phyloP scores from a whole-genome alignment of 805 yeast species.

The Zygosaccharomyces bailii region DNA sequence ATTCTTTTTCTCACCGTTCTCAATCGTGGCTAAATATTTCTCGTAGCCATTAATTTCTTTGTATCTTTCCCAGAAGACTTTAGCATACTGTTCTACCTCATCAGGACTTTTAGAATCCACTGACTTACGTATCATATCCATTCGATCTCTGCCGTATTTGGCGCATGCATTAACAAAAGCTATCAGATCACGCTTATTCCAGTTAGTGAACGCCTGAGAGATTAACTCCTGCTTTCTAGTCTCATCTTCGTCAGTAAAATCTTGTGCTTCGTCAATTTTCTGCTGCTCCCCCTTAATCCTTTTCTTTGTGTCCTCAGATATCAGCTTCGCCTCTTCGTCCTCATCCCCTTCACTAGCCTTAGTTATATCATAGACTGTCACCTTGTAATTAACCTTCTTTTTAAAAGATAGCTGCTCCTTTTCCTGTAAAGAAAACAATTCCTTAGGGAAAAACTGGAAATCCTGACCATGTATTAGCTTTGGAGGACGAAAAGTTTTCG shows the following conservation, averaged over 20 bases:
- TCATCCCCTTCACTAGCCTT: slow-evolving; percentile 43
- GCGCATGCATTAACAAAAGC: slow-evolving; percentile 68
- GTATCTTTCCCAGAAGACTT: slow-evolving; percentile 61
- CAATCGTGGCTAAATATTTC: slow-evolving; percentile 67
- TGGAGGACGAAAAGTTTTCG: slow-evolving; percentile 54
- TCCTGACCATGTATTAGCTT: slow-evolving; percentile 63
- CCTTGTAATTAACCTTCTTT: slow-evolving; percentile 55
- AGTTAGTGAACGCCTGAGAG: slow-evolving; percentile 56
- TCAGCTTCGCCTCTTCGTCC: slow-evolving; percentile 30
- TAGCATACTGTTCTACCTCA: slow-evolving; percentile 58
- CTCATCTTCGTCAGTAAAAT: slow-evolving; percentile 62
- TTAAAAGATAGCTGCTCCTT: slow-evolving; percentile 65
- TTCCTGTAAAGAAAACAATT: slow-evolving; percentile 49
- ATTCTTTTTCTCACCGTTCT: slow-evolving; percentile 65
- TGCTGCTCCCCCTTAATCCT: slow-evolving; percentile 45
- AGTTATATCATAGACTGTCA: slow-evolving; percentile 58
- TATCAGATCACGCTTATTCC: slow-evolving; percentile 76
- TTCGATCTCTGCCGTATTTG: slow-evolving; percentile 56
- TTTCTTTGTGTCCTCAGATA: slow-evolving; percentile 21
- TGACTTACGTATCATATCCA: slow-evolving; percentile 48
- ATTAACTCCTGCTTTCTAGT: slow-evolving; percentile 50
- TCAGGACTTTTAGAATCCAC: slow-evolving; percentile 54
- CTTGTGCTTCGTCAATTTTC: slow-evolving; percentile 51
- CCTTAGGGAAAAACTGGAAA: slow-evolving; percentile 67
- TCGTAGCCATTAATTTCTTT: slow-evolving; percentile 64